A percentile compares a stretch with the other conserved stretches of the same genome.
Conservation (phyloP, 1,139 yeast species). For the Saccharomyces hybrid region DNA sequence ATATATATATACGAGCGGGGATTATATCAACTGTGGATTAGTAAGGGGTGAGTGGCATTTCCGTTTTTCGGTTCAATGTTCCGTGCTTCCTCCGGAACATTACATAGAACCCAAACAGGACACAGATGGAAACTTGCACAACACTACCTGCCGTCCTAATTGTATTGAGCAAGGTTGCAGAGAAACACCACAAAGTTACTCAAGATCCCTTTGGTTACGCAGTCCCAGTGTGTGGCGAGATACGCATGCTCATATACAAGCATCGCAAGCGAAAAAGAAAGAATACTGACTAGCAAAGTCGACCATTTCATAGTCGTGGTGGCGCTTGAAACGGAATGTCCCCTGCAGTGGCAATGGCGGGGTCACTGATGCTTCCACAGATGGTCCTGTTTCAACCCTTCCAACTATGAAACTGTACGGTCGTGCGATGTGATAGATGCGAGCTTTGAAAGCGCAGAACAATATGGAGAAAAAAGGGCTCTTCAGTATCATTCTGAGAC, state of each 20-base stretch:
- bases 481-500: background rate
- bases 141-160: background rate
- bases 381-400: too few species aligned
- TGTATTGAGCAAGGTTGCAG: background rate
- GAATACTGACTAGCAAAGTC: too few species aligned
- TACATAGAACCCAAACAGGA: background rate
- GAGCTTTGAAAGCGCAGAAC: background rate
- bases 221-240: background rate
- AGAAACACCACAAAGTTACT: background rate
- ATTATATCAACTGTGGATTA: background rate
- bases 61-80: background rate
- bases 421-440: background rate
- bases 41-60: background rate
- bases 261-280: background rate
- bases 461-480: background rate
- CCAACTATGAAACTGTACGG: background rate
- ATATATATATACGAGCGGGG: background rate
- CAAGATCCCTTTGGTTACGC: background rate
- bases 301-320: too few species aligned
- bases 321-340: background rate
- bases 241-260: background rate
- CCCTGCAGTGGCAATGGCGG: background rate
- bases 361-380: background rate
- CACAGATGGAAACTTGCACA: background rate
- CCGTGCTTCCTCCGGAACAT: background rate